phyloP scores from a whole-genome alignment of 1,284 basidiomycete species.

The Wolfiporia cocos region DNA sequence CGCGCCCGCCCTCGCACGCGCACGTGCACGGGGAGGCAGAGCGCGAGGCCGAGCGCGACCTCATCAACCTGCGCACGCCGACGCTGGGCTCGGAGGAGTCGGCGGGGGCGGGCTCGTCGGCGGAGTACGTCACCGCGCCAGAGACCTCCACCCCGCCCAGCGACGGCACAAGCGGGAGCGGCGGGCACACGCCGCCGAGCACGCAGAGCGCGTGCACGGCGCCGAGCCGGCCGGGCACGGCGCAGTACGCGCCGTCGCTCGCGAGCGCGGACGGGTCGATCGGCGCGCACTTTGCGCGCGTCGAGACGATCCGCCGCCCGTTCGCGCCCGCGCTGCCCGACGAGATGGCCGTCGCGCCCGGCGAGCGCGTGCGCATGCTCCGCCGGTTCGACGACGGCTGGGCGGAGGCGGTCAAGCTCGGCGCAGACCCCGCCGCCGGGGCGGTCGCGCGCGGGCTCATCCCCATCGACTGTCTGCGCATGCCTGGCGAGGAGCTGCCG shows the following conservation, averaged over 20 bases:
- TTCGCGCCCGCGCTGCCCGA: constrained; percentile 54
- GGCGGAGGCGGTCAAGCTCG: constrained; percentile 38
- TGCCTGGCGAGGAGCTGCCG: constrained; percentile 39
- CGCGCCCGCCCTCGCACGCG: constrained; percentile 42
- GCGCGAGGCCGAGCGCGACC: too few species aligned
- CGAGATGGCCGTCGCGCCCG: constrained; percentile 46
- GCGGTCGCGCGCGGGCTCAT: constrained; percentile 40
- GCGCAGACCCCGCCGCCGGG: too few species aligned
- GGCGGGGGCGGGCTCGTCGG: background rate
- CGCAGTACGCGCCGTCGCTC: constrained; percentile 4
- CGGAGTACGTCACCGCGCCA: constrained; percentile 12
- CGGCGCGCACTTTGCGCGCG: constrained; percentile 28
- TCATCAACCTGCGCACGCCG: background rate
- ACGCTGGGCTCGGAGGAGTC: background rate
- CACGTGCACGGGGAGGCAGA: too few species aligned
- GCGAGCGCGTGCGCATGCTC: constrained; percentile 48
- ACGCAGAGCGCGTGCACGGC: background rate
- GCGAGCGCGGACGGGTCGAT: constrained; percentile 22
- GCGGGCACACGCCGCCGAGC: constrained; percentile 6
- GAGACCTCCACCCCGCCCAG: constrained; percentile 31
- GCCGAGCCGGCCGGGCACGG: too few species aligned
- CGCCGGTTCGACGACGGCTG: constrained; percentile 64
- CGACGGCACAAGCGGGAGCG: constrained; percentile 10
- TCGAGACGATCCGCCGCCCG: constrained; percentile 45
- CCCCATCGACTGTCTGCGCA: constrained; percentile 56